These are phyloP conservation scores for Tetrapisispora pingtungensis DNA, from an alignment of 805 yeast genomes.

Conservation along the genomic window DNA sequence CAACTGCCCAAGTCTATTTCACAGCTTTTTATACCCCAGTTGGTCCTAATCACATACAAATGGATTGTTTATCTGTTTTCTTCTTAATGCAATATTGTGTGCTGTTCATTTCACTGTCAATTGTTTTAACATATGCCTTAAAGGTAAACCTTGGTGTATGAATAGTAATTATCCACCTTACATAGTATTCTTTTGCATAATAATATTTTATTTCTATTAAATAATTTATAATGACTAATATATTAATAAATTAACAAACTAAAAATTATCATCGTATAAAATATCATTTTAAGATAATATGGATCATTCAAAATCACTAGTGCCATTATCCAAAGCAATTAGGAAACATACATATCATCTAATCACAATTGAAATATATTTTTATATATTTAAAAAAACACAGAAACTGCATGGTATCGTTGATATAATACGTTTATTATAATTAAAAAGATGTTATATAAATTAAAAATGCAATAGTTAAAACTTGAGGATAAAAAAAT, in stretches of 20 bases:
- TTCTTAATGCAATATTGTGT: slow-evolving; percentile 58
- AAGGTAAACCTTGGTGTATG: slow-evolving; percentile 23
- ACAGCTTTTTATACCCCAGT: slow-evolving; percentile 83
- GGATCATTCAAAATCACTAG: too few relatives aligned
- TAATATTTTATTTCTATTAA: not conserved
- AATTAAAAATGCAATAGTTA: slow-evolving; percentile 6
- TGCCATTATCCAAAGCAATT: too few relatives aligned
- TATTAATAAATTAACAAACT: too few relatives aligned
- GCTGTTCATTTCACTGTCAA: slow-evolving; percentile 58
- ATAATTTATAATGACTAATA: too few relatives aligned
- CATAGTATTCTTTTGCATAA: not conserved
- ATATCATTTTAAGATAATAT: too few relatives aligned
- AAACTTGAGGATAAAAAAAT: slow-evolving; percentile 3
- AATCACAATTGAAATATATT: too few relatives aligned
- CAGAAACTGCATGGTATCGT: too few relatives aligned
- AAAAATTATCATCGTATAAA: too few relatives aligned
- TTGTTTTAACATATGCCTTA: slow-evolving; percentile 51
- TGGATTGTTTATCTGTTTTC: slow-evolving; percentile 70
- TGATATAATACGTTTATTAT: slow-evolving; percentile 3
- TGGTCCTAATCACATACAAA: slow-evolving; percentile 41
- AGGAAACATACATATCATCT: too few relatives aligned
- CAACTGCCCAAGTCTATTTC: slow-evolving; percentile 78
- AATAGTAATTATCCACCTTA: not conserved
- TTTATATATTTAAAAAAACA: too few relatives aligned
- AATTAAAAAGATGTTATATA: slow-evolving; percentile 4